Evolutionary conservation across 495 filamentous ascomycete genomes (phyloP), one percentile per base, ranked within the genome.

Genomic region (Copromyces sp.): DNA sequence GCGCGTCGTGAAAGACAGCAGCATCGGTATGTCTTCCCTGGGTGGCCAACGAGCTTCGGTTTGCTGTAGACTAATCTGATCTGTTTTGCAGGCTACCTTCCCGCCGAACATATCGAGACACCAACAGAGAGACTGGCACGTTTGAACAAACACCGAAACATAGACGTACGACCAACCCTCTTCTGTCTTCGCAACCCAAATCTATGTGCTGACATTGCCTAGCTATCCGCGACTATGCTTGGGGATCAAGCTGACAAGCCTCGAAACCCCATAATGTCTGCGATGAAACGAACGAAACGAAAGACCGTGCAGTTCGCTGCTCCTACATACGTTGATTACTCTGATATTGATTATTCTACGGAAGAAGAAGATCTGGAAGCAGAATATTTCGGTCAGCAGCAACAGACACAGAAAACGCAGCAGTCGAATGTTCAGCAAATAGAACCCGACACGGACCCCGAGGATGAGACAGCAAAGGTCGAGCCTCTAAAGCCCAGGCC

Each of bases 51-150:
- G n/a, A n/a, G 70, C 71, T 68, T 68, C 53, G 12, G 42, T 69
- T 74, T 38, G n/a, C 8, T 9, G 39, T 24, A 24, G 68, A 45
- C 78, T 81, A 38, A 83, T 72, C 61, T 69, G 39, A 42, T 70
- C 8, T 16, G 5, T 74, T 72, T 37, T 32, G 4, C 68, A 97
- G 95, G 95, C 41, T 99, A 99, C 78, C 84, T 99, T 45, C 95
- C 95, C 42, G 95, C 95, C 8, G 95, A 99, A 78, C 95, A 99
- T 80, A 99, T 99, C 75, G 95, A 99, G 81, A 99, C 96, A 9
- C 96, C 96, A 8, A 97, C 95, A 14, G 95, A 99, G 81, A 87
- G 95, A 79, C 81, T 99, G 59, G 95, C 95, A 40, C 87, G 95
- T 74, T 83, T 98, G 69, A 99, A 99, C 81, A 99, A 99, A 80